A percentile compares a stretch with the other conserved stretches of the same genome.
phyloP scores from a whole-genome alignment of 345 rosid genomes.

The Gossypium bickii region DNA sequence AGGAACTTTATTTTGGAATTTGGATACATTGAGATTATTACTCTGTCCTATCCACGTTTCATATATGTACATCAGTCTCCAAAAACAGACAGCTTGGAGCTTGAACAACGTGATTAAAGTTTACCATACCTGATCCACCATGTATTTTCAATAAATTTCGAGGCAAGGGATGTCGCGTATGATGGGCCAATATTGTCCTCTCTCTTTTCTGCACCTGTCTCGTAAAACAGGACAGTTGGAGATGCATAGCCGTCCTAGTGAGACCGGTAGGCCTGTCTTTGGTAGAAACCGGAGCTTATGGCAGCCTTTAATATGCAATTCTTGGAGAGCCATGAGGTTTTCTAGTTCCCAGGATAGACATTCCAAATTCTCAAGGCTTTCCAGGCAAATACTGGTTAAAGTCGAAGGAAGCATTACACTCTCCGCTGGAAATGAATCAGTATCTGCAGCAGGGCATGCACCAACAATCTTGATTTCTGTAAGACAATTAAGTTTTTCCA shows the following conservation, averaged over 20 bases:
- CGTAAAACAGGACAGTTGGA: constrained; percentile 20
- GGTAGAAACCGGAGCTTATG: constrained; percentile 20
- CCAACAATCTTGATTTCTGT: neutral
- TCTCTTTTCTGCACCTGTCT: constrained; percentile 10
- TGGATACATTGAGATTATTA: neutral
- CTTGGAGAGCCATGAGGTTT: constrained; percentile 18
- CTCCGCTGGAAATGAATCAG: constrained; percentile 14
- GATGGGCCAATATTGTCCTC: constrained; percentile 25
- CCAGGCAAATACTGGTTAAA: constrained; percentile 20
- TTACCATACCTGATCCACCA: neutral
- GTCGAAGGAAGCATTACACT: constrained; percentile 22
- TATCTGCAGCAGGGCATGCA: neutral
- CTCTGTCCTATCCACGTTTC: neutral
- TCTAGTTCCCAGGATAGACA: constrained; percentile 18
- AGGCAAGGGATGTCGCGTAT: constrained; percentile 22
- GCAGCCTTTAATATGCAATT: constrained; percentile 19
- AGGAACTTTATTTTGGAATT: neutral
- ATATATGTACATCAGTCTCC: neutral
- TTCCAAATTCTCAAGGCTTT: constrained; percentile 12
- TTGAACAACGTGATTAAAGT: neutral
- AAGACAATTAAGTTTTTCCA: constrained; percentile 6
- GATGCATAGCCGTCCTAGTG: constrained; percentile 18
- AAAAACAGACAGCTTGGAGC: neutral
- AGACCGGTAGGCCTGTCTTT: constrained; percentile 19
- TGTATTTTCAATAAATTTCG: neutral